Evolutionary conservation across 306 rosid species (phyloP), one percentile per base, ranked within the genome.

Genomic region (Vicia faba): DNA sequence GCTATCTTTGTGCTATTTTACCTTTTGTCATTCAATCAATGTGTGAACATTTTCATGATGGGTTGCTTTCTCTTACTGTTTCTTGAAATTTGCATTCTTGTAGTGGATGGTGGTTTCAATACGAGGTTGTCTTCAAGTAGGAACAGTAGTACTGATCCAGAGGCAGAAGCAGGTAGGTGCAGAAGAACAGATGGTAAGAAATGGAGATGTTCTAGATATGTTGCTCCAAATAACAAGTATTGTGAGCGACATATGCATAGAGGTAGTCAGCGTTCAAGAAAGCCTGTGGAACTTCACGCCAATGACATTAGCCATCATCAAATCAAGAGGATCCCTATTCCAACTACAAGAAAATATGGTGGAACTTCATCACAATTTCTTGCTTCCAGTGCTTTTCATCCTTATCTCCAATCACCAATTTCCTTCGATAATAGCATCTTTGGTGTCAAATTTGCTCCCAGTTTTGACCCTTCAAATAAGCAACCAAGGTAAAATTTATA

Each of bases 221-320:
- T 84, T 64, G 95, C 95, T 29, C 89, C 88, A 13, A 81, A 77
- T 11, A 87, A 87, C 44, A 89, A 83, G 78, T 89, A 89, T 23
- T 89, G 96, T 45, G 96, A 87, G 74, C 87, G 95, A 33, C 96
- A 89, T 74, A 82, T 89, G 89, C 91, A 89, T 60, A 84, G 96
- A 89, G 95, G 96, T 13, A 95, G 96, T 80, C 89, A 91, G 81
- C 96, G 96, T 89, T 89, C 96, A 89, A 89, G 96, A 89, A 89
- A 89, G 96, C 93, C 81, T 87, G 96, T 89, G 96, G 96, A 89
- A 88, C 66, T 78, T 82, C 86, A 26, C 61, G 64, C 7, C 61
- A 53, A 2, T 40, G 40, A 14, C 19, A 71, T 10, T 14, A 39
- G 1, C 15, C 60, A 5, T 20, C 60, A 64, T 10, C 82, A 51